A percentile compares a stretch with the other conserved stretches of the same genome.
Conservation (phyloP, 441 rosid species). For the Codiaeum variegatum region DNA sequence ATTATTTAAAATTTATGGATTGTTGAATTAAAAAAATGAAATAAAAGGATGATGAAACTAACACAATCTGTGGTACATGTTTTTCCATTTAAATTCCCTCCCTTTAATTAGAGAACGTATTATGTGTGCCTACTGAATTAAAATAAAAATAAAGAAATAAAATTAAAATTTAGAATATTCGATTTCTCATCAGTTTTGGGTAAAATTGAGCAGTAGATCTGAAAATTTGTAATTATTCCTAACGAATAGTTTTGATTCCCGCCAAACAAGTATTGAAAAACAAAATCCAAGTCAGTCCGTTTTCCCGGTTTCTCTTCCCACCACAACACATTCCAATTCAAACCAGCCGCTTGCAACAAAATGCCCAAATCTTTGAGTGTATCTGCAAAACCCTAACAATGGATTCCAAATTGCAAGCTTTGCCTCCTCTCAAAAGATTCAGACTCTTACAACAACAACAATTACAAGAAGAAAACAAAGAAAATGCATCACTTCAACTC, state of each 20-base stretch:
- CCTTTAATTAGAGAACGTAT: no score
- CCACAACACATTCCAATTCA: background rate
- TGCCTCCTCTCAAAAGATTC: conserved; percentile 76
- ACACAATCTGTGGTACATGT: no score
- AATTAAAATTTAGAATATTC: no score
- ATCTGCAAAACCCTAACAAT: conserved; percentile 21
- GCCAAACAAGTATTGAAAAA: background rate
- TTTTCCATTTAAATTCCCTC: no score
- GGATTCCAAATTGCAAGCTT: conserved; percentile 40
- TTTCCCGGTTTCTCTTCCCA: conserved; percentile 11
- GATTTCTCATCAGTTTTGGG: no score
- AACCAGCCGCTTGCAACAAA: background rate
- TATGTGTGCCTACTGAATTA: no score
- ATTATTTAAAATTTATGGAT: no score
- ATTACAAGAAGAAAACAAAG: conserved; percentile 21
- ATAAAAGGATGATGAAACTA: no score
- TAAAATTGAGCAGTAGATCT: no score
- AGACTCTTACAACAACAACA: conserved; percentile 44
- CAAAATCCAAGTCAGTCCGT: background rate
- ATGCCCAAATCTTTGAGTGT: background rate
- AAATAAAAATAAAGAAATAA: no score
- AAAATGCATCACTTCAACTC: conserved; percentile 28
- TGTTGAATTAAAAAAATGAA: no score
- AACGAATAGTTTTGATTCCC: conserved; percentile 61
- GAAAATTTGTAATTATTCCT: no score